These are phyloP conservation scores for Xylaria cubensis DNA, from an alignment of 495 filamentous ascomycete species.

Conservation along the genomic window DNA sequence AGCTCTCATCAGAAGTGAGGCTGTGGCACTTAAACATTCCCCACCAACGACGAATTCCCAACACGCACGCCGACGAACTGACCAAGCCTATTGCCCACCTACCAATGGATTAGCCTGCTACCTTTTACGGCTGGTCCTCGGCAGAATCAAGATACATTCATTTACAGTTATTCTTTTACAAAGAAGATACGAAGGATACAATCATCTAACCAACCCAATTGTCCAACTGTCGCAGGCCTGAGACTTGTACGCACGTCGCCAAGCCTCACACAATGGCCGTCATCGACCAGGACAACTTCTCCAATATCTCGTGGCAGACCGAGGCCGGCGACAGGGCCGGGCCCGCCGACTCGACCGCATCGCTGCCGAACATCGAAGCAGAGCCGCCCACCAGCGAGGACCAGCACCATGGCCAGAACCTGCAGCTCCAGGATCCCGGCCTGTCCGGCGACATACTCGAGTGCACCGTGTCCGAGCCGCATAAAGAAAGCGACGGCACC, in stretches of 20 bases:
- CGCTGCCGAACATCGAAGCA: constrained; percentile 36
- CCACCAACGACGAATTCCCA: not conserved
- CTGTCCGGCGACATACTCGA: constrained; percentile 81
- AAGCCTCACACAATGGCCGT: constrained; percentile 48
- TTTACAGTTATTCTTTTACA: not conserved
- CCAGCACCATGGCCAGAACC: constrained; percentile 38
- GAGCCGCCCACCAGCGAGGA: constrained; percentile 38
- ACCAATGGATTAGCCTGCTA: constrained; percentile 6
- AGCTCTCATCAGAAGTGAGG: constrained; percentile 7
- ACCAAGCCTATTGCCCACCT: not conserved
- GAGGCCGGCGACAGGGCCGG: constrained; percentile 41
- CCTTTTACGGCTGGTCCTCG: not conserved
- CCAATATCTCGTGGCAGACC: constrained; percentile 57
- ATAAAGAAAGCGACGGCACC: constrained; percentile 95
- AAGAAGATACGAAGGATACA: not conserved
- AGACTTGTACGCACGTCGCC: not conserved
- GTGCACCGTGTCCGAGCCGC: constrained; percentile 78
- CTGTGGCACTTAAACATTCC: constrained; percentile 10
- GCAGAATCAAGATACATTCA: not conserved
- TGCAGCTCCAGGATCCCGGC: constrained; percentile 63
- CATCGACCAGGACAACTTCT: constrained; percentile 57
- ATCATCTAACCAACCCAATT: not conserved
- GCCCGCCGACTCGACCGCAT: constrained; percentile 31
- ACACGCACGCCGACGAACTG: not conserved
- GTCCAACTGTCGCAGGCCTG: constrained; percentile 9